Evolutionary conservation across 1,139 yeast species (phyloP), one percentile per base, ranked within the genome.

Genomic region (Scheffersomyces parashehatae): DNA sequence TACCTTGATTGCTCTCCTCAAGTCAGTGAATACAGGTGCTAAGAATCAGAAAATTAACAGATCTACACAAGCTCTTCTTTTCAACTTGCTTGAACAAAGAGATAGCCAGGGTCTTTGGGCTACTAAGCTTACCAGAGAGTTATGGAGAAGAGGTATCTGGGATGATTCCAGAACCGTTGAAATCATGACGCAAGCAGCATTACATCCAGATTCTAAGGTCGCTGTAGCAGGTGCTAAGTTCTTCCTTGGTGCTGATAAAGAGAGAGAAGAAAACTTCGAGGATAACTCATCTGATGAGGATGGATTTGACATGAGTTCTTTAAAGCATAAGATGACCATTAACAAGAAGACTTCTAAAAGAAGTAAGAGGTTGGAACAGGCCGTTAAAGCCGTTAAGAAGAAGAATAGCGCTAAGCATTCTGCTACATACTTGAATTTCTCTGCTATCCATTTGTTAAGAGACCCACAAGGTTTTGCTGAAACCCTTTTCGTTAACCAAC

Each of bases 391-490:
- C 3, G 64, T 85, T 49, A 86, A 87, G 65, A 82, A 81, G 66
- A 74, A 73, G 52, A 75, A 71, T 52, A 62, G 67, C 35, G 60
- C 77, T 14, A 79, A 76, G 49, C 76, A 73, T 44, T 70, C 76
- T n/a, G 82, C 86, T n/a, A 81, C 88, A 0, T 88, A 83, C 55
- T 76, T 93, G 56, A 95, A 95, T 62, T 95, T 93, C 67, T 85
- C 95, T 37, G 99, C 99, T 35, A 85, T 95, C 43, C 99, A 93
- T 66, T 70, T 93, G 47, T 75, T 93, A 44, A 81, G 97, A 63
- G 99, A 93, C 62, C 99, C 99, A 10, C 99, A 95, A 65, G 97
- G 97, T 5, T 93, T 93, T 68, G 97, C 98, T 5, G 99, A 93
- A 54, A 79, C 75, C 49, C 70, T 93, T 45, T 93, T 83, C 59